Base-by-base conservation (phyloP, 75 land plant species). In the Sequoiadendron giganteum region DNA sequence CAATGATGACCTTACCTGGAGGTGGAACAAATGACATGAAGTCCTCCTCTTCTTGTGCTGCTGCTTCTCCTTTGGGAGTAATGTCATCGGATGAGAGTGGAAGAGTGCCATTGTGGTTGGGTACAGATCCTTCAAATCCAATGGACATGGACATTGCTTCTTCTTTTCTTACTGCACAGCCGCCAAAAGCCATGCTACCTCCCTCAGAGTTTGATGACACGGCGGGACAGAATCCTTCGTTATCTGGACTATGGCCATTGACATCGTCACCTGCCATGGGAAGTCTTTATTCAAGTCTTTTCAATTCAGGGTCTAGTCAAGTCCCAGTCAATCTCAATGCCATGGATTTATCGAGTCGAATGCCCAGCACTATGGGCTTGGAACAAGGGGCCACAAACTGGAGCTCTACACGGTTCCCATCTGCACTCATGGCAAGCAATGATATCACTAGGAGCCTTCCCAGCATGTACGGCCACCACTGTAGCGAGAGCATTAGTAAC, bases 1-100 rank as follows among this genome's bases (percentile, higher is more conserved):
- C 96, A 30, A 91, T 94, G 5, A 89, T 85, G 87, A 52, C 84
- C 88, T 39, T 90, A 42, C 86, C 90, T 47, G 55, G 61, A 36
- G 38, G 38, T 36, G 38, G 38, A 36, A 0, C 38, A 36, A 36
- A 36, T 36, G 38, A 36, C 38, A 36, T 36, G 38, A 36, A 36
- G 38, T 36, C 38, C 38, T 36, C 38, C 38, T 52, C 89, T 48
- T 43, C 79, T 86, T 52, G 88, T 86, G 65, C 19, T 79, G 82
- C 82, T 40, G 18, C 38, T 89, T 45, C 89, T 48, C 91, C 86
- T 55, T 85, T 90, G 91, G 86, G 76, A 18, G 49, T 54, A 52
- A 52, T 52, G 2, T 52, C 55, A 65, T 40, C 89, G 25, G 73
- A 86, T 79, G 82, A 38, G 36, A 34, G 5, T 79, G 82, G 45